Base-by-base conservation (phyloP, 805 yeast species). In the Suhomyces kilbournensis region DNA sequence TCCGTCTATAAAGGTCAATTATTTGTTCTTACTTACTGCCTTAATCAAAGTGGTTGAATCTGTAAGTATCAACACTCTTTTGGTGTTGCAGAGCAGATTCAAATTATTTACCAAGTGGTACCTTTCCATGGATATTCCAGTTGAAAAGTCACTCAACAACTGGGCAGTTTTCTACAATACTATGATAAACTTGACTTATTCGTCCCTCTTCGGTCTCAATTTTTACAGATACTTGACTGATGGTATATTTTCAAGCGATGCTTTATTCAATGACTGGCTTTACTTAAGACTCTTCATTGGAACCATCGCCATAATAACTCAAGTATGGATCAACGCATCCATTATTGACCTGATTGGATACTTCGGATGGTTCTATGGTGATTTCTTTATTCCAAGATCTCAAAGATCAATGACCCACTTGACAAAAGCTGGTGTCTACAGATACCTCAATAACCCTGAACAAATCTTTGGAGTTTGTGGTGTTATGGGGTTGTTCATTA, bases 311-410 rank as follows among this genome's bases (percentile, higher is more conserved):
- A 71, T 85, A 14, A 58, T 76, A 7, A 72, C 88, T 26, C 96
- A 88, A 60, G 64, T 78, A 15, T 83, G 90, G 86, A 85, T 90
- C 34, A 83, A 86, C 58, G 60, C 76, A 22, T 86, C 90, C 28
- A 86, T 88, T 35, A 77, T 83, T 56, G 81, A 81, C 44, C 83
- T 88, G 47, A 82, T 88, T 57, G 93, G 93, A 2, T 86, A 86
- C 55, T 87, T 85, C 67, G 94, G 96, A n/a, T 88, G 94, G 94
- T 88, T 88, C 61, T 88, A 85, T 66, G 96, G 96, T 52, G 96
- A 88, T 66, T 88, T 88, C 68, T 88, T 88, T 68, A 71, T 86
- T 53, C 82, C 87, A 35, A 79, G 76, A 49, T 72, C 79, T 17
- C 74, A 73, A 22, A 52, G 60, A 35, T 45, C 57, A 7, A 75